Percentiles rank a stretch among this genome's conserved stretches.
Evolutionary conservation across 2,329 filamentous ascomycete species (phyloP).

Genomic region (Septoria petroselini): DNA sequence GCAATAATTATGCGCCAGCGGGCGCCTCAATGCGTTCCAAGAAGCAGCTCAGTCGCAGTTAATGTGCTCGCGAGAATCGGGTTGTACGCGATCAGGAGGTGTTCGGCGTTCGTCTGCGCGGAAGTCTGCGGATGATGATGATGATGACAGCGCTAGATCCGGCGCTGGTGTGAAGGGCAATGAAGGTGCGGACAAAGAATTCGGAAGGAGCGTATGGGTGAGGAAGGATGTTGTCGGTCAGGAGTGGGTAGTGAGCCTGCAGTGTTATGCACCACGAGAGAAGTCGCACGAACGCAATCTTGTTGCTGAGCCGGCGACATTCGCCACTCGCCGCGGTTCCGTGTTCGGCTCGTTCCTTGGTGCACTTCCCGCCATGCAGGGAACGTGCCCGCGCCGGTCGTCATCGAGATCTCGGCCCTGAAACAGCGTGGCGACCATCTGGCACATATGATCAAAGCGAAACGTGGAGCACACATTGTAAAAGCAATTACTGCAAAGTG

Average conservation of each 20-base stretch:
- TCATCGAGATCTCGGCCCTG: not conserved
- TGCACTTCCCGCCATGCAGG: not conserved
- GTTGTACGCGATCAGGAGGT: slow-evolving; percentile 9
- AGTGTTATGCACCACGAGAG: slow-evolving; percentile 6
- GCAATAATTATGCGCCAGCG: slow-evolving; percentile 12
- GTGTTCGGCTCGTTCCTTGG: not conserved
- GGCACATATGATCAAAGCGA: too few species aligned
- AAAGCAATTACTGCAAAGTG: not conserved
- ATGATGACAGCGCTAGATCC: too few species aligned
- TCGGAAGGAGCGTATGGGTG: slow-evolving; percentile 23
- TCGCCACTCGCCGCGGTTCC: not conserved
- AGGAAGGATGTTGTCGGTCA: slow-evolving; percentile 3
- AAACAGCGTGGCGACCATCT: not conserved
- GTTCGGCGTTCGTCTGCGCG: slow-evolving; percentile 1
- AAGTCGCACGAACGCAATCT: slow-evolving; percentile 4
- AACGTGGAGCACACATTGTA: not conserved
- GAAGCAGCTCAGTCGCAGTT: slow-evolving; percentile 2
- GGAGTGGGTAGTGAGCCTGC: slow-evolving; percentile 1
- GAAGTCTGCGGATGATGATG: slow-evolving; percentile 8
- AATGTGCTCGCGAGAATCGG: slow-evolving; percentile 3
- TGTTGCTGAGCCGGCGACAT: not conserved
- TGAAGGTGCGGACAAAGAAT: not conserved
- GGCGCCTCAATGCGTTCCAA: slow-evolving; percentile 12
- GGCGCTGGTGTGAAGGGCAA: not conserved
- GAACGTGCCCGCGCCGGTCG: not conserved